phyloP scores from a whole-genome alignment of 2,329 filamentous ascomycete species.

The Stachybotrys chlorohalonatus region DNA sequence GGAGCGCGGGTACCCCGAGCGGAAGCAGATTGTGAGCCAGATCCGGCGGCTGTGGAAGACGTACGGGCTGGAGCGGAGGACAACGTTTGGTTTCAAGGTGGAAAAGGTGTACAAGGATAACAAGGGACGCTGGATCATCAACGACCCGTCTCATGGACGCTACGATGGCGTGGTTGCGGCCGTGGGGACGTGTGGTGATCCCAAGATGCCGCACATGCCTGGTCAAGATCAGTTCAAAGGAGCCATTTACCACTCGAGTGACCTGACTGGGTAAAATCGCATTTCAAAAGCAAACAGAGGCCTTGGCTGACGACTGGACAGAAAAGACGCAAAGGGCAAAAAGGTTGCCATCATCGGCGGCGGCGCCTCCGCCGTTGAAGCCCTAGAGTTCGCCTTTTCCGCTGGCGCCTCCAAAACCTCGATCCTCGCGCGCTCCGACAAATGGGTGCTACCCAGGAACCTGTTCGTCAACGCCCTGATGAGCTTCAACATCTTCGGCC shows the following conservation, averaged over 20 bases:
- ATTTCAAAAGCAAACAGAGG: neutral
- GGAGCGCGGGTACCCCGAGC: conserved; percentile 66
- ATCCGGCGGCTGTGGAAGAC: conserved; percentile 64
- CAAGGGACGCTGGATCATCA: conserved; percentile 67
- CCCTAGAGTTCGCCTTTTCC: conserved; percentile 66
- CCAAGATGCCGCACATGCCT: conserved; percentile 61
- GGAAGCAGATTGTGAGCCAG: conserved; percentile 65
- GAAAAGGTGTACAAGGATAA: conserved; percentile 61
- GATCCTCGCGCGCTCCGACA: conserved; percentile 69
- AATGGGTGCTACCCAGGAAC: conserved; percentile 83
- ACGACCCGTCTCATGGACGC: conserved; percentile 57
- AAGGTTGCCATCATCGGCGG: conserved; percentile 69
- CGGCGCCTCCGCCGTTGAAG: conserved; percentile 74
- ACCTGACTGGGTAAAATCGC: conserved; percentile 49
- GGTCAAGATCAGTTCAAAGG: conserved; percentile 67
- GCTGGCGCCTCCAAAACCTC: conserved; percentile 59
- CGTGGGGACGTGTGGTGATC: conserved; percentile 71
- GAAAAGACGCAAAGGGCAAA: conserved; percentile 64
- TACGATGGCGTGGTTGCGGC: conserved; percentile 76
- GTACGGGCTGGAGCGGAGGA: conserved; percentile 63
- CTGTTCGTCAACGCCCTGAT: conserved; percentile 64
- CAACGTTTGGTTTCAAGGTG: conserved; percentile 62
- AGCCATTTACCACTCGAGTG: conserved; percentile 63
- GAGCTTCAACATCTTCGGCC: conserved; percentile 69
- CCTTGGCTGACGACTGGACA: conserved; percentile 14